Base-by-base conservation (phyloP, 768 basidiomycete species). In the Lentinula sp. region DNA sequence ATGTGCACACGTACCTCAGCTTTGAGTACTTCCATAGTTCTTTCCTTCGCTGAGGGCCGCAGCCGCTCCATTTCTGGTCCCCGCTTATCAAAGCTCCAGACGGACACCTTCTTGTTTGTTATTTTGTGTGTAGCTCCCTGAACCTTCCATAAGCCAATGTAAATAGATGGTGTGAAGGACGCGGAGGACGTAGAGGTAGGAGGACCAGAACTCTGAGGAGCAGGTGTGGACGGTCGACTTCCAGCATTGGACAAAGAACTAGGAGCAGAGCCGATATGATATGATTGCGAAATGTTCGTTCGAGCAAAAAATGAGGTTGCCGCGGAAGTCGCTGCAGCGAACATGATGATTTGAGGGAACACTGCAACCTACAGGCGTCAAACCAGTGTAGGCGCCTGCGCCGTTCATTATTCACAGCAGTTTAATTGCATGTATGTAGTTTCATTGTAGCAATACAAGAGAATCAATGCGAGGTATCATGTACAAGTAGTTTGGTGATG, bases 21-120 rank as follows among this genome's bases (percentile, higher is more conserved):
- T 73, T 95, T 98, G 71, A 98, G 72, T 2, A 93, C 85, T 64
- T 96, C 94, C 18, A 96, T 65, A 2, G 87, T 84, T 67, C 81
- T 82, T 59, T 96, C 95, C 70, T 77, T 87, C 43, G 85, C 86
- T 43, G 77, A 61, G 3, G 81, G 79, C 1, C 83, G 80, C 66
- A 90, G 73, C 57, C 86, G 80, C 64, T 94, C 91, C 79, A 86
- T 79, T 61, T 94, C 92, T 23, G 85, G 71, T 0, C 79, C 77
- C 61, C 83, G 79, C 77, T 98, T 98, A 70, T 98, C 95, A 65
- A 91, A 90, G 32, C 82, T 81, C 96, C 96, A 99, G 16, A 99
- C 87, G 16, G 88, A 91, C 5, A 98, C 95, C 61, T 86, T 87
- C 73, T 98, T 97, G 64, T 81, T 83, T 2, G 91, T 98, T 57